Evolutionary conservation across 1,139 yeast species (phyloP), one percentile per base, ranked within the genome.

Genomic region (Nakaseomyces bracarensis): DNA sequence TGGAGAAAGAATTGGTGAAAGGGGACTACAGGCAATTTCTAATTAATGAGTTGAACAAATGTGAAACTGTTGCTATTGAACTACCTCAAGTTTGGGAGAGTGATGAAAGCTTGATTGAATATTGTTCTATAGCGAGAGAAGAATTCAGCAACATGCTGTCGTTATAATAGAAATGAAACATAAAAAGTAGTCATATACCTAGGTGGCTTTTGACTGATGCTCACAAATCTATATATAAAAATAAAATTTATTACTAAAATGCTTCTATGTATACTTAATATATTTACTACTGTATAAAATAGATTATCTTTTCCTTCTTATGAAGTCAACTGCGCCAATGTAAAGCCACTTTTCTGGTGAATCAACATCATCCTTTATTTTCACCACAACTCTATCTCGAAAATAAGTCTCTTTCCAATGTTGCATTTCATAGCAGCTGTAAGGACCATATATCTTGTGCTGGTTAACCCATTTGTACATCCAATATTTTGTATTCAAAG

Each of bases 11-110:
- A 47, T 58, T 82, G 15, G 74, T 82, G 1, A 53, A 66, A 29
- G 79, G 80, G 0, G 89, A 82, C 53, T 91, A 89, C 80, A 70
- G 70, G 39, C 73, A 75, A 47, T 89, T 94, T 81, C 64, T 91
- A 9, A 54, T 74, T 15, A 69, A 70, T 36, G 96, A 87, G 58
- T 53, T 75, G n/a, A 64, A 69, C 30, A 67, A 72, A 47, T 85
- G 95, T 58, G 70, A 70, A 7, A 57, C 60, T 26, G 67, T 73
- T 14, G 58, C 55, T 35, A 52, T 52, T 7, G 65, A 60, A 37
- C 43, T 47, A 33, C 45, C 46, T 7, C 43, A 44, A 38, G 60
- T 42, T 37, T 68, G 52, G 57, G 44, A 40, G 3, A 47, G 50
- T 28, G 55, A 56, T 38, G 37, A 50, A 2, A 43, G 46, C 13